Conservation (phyloP, 2,329 filamentous ascomycete species). For the Xylaria sp. region DNA sequence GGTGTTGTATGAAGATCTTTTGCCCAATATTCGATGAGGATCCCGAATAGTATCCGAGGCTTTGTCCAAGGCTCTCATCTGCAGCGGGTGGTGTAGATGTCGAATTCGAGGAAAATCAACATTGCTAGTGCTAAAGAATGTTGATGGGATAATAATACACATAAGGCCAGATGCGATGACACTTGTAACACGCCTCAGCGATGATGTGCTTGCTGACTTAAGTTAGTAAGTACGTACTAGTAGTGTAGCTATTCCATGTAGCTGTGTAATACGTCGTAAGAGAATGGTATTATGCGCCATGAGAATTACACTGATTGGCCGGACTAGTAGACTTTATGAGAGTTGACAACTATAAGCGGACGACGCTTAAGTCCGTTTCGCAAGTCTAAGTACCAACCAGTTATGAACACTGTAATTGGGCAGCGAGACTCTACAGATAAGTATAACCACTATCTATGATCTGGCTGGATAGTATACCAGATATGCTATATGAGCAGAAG, state of each 20-base stretch:
- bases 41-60: not conserved
- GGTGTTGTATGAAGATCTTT: conserved; percentile 25
- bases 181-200: not conserved
- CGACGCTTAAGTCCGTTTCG: not conserved
- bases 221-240: too few relatives aligned
- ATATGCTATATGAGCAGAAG: not conserved
- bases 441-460: too few relatives aligned
- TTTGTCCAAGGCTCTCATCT: not conserved
- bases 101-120: not conserved
- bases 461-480: too few relatives aligned
- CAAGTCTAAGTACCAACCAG: too few relatives aligned
- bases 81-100: not conserved
- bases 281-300: not conserved
- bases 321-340: not conserved
- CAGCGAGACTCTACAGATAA: too few relatives aligned
- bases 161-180: not conserved
- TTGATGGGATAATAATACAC: not conserved
- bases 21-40: conserved; percentile 5
- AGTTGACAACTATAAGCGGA: conserved; percentile 1
- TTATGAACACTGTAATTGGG: not conserved
- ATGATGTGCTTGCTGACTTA: not conserved
- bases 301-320: not conserved
- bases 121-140: too few relatives aligned
- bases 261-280: not conserved
- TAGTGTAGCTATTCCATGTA: not conserved